Percentiles rank a stretch among this genome's conserved stretches.
These are phyloP conservation scores for Globisporangium acanthophoron DNA, from an alignment of 352 stramenopile species.

Conservation along the genomic window DNA sequence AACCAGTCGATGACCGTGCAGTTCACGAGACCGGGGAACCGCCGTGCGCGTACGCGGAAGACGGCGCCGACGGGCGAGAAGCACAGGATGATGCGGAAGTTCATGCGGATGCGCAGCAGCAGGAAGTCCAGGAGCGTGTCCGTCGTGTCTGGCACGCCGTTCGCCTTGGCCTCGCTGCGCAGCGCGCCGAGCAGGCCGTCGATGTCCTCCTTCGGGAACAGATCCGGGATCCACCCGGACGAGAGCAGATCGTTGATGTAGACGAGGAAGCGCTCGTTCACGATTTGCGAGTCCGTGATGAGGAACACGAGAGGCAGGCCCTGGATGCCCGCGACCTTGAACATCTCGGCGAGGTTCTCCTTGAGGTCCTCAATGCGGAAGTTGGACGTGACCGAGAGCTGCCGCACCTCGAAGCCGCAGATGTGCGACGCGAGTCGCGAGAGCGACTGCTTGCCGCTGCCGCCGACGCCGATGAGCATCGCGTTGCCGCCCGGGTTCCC, in stretches of 20 bases:
- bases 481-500: conserved; percentile 94
- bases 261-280: conserved; percentile 97
- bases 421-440: conserved; percentile 96
- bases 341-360: conserved; percentile 96
- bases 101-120: conserved; percentile 89
- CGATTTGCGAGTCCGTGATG: conserved; percentile 98
- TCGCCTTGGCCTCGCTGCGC: conserved; percentile 93
- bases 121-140: conserved; percentile 96
- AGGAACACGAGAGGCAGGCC: conserved; percentile 94
- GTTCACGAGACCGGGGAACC: conserved; percentile 97
- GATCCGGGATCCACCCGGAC: conserved; percentile 94
- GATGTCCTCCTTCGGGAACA: conserved; percentile 97
- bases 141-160: conserved; percentile 90
- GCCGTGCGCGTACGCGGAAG: conserved; percentile 93
- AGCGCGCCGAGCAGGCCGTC: conserved; percentile 89
- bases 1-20: conserved; percentile 98
- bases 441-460: conserved; percentile 95
- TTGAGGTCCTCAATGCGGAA: conserved; percentile 97
- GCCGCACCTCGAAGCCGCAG: conserved; percentile 94
- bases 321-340: conserved; percentile 93
- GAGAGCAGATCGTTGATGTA: conserved; percentile 98
- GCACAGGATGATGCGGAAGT: conserved; percentile 96
- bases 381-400: conserved; percentile 94
- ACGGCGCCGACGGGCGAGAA: conserved; percentile 97
- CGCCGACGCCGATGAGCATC: conserved; percentile 97